phyloP scores from a whole-genome alignment of 108 stramenopile genomes.

The Pseudonitzschia pungens region DNA sequence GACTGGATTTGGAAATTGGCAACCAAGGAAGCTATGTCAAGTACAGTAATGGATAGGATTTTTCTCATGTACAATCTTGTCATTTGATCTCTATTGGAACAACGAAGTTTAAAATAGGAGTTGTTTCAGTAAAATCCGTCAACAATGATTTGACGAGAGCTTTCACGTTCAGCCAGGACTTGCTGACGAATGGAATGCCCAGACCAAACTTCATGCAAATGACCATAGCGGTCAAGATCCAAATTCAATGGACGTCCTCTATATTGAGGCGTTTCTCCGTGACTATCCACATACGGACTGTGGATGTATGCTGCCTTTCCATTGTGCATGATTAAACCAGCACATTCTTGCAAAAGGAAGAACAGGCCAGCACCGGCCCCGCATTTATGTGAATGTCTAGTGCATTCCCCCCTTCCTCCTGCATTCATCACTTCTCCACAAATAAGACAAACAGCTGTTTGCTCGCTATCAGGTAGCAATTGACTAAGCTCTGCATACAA shows the following conservation, averaged over 20 bases:
- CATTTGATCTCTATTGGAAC: not conserved
- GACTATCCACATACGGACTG: constrained; percentile 92
- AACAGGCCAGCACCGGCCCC: constrained; percentile 90
- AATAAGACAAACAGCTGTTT: constrained; percentile 80
- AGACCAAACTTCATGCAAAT: constrained; percentile 72
- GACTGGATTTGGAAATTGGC: too few species aligned
- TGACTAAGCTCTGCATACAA: constrained; percentile 75
- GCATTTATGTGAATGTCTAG: constrained; percentile 80
- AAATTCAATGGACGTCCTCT: constrained; percentile 83
- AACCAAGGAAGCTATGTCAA: too few species aligned
- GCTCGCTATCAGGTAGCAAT: constrained; percentile 73
- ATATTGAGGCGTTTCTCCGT: constrained; percentile 91
- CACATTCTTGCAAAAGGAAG: constrained; percentile 93
- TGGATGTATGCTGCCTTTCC: constrained; percentile 85
- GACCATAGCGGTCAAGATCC: constrained; percentile 61
- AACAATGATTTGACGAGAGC: constrained; percentile 69
- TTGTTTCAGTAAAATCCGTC: constrained; percentile 61
- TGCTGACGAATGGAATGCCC: constrained; percentile 65
- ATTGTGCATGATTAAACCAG: constrained; percentile 84
- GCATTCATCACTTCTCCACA: constrained; percentile 88
- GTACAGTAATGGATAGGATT: too few species aligned
- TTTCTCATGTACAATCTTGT: too few species aligned
- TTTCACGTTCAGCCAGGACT: constrained; percentile 66
- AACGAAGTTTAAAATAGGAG: not conserved
- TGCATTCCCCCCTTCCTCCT: constrained; percentile 87